Percentiles rank a stretch among this genome's conserved stretches.
These are phyloP conservation scores for Candida patagonica DNA, from an alignment of 805 yeast species.

Conservation along the genomic window DNA sequence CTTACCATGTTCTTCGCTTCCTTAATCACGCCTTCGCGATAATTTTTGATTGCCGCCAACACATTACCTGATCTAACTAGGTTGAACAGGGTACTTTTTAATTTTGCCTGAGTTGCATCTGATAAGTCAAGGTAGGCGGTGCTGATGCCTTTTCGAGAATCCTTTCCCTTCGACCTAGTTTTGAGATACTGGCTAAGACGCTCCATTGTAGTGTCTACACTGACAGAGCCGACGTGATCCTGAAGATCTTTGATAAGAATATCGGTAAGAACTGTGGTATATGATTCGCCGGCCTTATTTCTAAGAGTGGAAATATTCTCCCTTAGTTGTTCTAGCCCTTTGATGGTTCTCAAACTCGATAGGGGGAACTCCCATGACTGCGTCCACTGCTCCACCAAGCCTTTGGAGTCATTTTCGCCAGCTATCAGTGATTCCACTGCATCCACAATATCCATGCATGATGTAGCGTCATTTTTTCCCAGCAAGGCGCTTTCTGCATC, in stretches of 20 bases:
- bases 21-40: constrained; percentile 56
- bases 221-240: constrained; percentile 42
- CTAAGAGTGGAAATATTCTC: constrained; percentile 48
- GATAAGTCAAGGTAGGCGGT: constrained; percentile 33
- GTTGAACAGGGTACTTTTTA: constrained; percentile 44
- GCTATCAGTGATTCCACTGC: constrained; percentile 46
- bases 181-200: constrained; percentile 34
- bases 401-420: constrained; percentile 34
- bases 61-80: constrained; percentile 55
- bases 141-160: constrained; percentile 17
- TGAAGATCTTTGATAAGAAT: constrained; percentile 54
- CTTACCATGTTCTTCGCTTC: constrained; percentile 71
- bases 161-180: not conserved
- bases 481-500: constrained; percentile 40
- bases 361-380: constrained; percentile 27
- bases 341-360: constrained; percentile 35
- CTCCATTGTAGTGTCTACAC: constrained; percentile 39
- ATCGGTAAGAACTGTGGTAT: constrained; percentile 47
- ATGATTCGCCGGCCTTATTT: constrained; percentile 60
- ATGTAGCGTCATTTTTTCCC: constrained; percentile 36
- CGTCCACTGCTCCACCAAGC: constrained; percentile 9
- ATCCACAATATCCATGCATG: constrained; percentile 50
- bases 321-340: constrained; percentile 42
- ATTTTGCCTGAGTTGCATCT: constrained; percentile 32
- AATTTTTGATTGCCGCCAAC: constrained; percentile 49